phyloP scores from a whole-genome alignment of 2,329 filamentous ascomycete species.

The Paracamarosporium sp. region DNA sequence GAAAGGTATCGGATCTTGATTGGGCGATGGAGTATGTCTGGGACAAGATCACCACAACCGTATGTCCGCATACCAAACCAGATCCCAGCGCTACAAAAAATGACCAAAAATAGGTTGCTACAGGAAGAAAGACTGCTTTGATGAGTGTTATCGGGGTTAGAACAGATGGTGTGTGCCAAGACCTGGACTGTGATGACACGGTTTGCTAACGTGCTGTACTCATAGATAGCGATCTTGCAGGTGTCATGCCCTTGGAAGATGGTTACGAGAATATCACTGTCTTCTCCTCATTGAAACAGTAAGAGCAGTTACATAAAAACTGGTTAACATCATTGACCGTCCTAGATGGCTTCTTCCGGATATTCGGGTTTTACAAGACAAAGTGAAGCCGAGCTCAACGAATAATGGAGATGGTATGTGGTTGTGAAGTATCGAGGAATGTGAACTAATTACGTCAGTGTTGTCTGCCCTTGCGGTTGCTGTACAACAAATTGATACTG shows the following conservation, averaged over 20 bases:
- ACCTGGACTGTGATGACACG: background rate
- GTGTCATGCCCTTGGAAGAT: constrained; percentile 66
- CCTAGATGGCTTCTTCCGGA: constrained; percentile 69
- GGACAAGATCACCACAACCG: constrained; percentile 85
- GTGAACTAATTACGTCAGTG: constrained; percentile 47
- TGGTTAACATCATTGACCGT: constrained; percentile 9
- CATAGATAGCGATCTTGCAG: constrained; percentile 34
- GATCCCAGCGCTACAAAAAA: background rate
- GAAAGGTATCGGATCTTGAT: constrained; percentile 81
- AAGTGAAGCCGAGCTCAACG: constrained; percentile 72
- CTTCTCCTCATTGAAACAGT: constrained; percentile 69
- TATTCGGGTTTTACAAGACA: constrained; percentile 68
- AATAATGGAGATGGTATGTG: constrained; percentile 72
- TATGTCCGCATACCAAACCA: constrained; percentile 51
- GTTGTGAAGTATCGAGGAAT: background rate
- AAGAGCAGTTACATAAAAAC: constrained; percentile 27
- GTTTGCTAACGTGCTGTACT: background rate
- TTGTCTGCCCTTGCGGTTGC: constrained; percentile 88
- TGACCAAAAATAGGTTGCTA: constrained; percentile 56
- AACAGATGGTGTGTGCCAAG: constrained; percentile 65
- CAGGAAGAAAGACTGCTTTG: constrained; percentile 75
- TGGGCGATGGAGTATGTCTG: constrained; percentile 92
- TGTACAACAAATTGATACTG: constrained; percentile 86
- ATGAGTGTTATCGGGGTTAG: constrained; percentile 83
- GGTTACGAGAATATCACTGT: constrained; percentile 84